These are phyloP conservation scores for Stachybotrys elegans DNA, from an alignment of 2,329 filamentous ascomycete genomes.

Conservation along the genomic window DNA sequence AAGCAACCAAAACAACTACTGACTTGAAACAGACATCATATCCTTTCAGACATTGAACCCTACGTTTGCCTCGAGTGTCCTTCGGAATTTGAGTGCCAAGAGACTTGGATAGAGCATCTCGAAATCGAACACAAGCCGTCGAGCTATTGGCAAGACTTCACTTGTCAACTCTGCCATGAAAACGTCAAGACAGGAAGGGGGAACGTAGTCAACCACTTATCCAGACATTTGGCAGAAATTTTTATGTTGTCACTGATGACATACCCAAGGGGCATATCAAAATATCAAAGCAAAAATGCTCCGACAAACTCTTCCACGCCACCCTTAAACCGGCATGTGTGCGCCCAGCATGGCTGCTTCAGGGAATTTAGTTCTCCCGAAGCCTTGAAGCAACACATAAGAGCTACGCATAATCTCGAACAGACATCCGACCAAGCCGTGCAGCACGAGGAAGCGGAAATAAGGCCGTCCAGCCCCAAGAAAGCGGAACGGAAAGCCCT, in stretches of 20 bases:
- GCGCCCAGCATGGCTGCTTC: background rate
- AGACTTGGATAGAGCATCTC: background rate
- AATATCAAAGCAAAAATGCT: too few relatives aligned
- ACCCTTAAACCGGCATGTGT: background rate
- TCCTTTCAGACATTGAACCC: background rate
- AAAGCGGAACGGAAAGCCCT: too few relatives aligned
- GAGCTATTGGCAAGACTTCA: background rate
- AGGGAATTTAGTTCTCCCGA: background rate
- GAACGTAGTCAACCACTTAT: background rate
- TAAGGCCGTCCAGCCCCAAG: too few relatives aligned
- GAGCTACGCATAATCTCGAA: background rate
- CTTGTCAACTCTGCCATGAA: background rate
- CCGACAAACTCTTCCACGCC: background rate
- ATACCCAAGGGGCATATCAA: background rate
- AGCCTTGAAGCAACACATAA: background rate
- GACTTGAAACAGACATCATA: background rate
- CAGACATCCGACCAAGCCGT: background rate
- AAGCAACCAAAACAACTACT: background rate
- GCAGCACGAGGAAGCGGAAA: too few relatives aligned
- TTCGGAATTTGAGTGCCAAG: background rate
- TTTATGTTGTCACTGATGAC: background rate
- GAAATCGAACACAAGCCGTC: background rate
- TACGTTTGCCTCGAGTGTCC: background rate
- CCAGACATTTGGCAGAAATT: background rate
- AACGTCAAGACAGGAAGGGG: background rate